Conservation (phyloP, 768 basidiomycete species). For the Tricholomella constricta region DNA sequence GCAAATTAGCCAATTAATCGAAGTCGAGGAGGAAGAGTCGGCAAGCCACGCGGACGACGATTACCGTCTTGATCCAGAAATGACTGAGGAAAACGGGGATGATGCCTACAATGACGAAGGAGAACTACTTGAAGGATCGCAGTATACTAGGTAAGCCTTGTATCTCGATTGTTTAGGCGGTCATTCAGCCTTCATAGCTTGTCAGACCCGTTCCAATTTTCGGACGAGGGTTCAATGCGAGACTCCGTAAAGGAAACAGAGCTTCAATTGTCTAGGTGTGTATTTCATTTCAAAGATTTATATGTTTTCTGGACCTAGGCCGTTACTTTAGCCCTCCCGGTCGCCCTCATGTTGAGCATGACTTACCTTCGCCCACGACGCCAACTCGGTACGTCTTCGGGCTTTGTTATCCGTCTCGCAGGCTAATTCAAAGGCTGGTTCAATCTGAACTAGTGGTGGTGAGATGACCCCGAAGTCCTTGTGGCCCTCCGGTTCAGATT, state of each 20-base stretch:
- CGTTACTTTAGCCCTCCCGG: slow-evolving; percentile 5
- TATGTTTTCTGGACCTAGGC: not conserved
- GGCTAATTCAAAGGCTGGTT: no score
- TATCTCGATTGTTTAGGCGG: not conserved
- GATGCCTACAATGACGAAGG: slow-evolving; percentile 33
- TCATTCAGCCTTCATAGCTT: not conserved
- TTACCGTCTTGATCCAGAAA: not conserved
- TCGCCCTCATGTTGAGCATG: not conserved
- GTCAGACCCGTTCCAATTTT: slow-evolving; percentile 12
- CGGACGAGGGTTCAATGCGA: not conserved
- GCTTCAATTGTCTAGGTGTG: slow-evolving; percentile 8
- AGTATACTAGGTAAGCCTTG: not conserved
- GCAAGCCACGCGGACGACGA: slow-evolving; percentile 25
- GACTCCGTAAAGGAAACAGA: not conserved
- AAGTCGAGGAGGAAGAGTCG: slow-evolving; percentile 33
- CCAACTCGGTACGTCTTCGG: slow-evolving; percentile 9
- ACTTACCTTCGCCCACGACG: slow-evolving; percentile 3
- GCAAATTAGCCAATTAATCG: slow-evolving; percentile 41
- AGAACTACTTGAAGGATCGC: slow-evolving; percentile 21
- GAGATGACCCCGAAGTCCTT: not conserved
- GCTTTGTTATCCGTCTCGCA: not conserved
- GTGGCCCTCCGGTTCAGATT: slow-evolving; percentile 4
- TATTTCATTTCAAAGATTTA: no score
- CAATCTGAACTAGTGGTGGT: no score
- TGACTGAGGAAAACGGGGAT: slow-evolving; percentile 29